Evolutionary conservation across 2,329 filamentous ascomycete species (phyloP).

Genomic region (Colletotrichum limetticola): DNA sequence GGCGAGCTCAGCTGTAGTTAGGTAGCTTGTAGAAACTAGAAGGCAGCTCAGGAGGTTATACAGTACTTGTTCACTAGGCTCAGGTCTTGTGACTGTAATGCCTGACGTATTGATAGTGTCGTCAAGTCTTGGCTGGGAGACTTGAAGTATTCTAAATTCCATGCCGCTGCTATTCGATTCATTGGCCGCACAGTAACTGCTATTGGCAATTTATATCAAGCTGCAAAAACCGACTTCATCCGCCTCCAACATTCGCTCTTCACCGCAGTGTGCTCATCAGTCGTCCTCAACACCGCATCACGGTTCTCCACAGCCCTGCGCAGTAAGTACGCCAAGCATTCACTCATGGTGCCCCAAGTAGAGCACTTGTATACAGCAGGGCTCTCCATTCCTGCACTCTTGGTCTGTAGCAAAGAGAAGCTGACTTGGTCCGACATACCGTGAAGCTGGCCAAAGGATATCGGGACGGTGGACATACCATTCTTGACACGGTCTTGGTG

Average conservation of each 20-base stretch:
- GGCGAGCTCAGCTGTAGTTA: too few species aligned
- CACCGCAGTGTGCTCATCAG: constrained; percentile 44
- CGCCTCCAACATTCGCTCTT: constrained; percentile 44
- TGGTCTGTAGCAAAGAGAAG: constrained; percentile 56
- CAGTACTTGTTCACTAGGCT: too few species aligned
- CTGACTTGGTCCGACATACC: constrained; percentile 69
- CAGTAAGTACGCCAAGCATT: constrained; percentile 51
- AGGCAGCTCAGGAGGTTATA: too few species aligned
- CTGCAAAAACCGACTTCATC: constrained; percentile 39
- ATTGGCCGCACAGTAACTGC: too few species aligned
- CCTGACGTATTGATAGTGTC: too few species aligned
- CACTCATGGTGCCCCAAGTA: constrained; percentile 51
- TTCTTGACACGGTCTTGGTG: constrained; percentile 53
- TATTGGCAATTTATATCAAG: neutral
- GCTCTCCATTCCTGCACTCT: constrained; percentile 37
- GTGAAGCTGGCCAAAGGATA: constrained; percentile 64
- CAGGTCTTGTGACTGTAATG: too few species aligned
- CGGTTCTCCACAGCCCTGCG: constrained; percentile 51
- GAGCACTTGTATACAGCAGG: constrained; percentile 52
- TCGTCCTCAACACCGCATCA: constrained; percentile 43
- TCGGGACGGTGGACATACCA: constrained; percentile 45
- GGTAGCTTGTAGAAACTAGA: too few species aligned
- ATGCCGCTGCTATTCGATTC: too few species aligned
- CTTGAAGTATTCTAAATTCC: too few species aligned
- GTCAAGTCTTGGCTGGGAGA: too few species aligned